Percentiles rank a stretch among this genome's conserved stretches.
These are phyloP conservation scores for Phialophora macrospora DNA, from an alignment of 2,329 filamentous ascomycete species.

Conservation along the genomic window DNA sequence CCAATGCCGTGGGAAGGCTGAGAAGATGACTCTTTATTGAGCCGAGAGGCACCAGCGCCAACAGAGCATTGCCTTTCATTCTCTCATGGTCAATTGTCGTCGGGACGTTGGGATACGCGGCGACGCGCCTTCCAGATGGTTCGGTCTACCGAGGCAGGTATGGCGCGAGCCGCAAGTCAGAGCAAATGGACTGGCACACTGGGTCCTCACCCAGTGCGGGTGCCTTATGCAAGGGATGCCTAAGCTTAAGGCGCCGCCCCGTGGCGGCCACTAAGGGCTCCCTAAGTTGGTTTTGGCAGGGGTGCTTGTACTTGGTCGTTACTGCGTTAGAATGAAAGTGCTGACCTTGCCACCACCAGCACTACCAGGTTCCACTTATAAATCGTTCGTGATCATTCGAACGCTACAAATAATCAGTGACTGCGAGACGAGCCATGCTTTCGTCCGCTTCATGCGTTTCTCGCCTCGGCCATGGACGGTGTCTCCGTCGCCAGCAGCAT, in stretches of 20 bases:
- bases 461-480: constrained; percentile 27
- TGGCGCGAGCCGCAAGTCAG: constrained; percentile 11
- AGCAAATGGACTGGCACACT: too few relatives aligned
- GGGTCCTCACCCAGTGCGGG: too few relatives aligned
- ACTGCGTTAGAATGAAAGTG: background rate
- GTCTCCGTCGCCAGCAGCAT: constrained; percentile 36
- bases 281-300: background rate
- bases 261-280: background rate
- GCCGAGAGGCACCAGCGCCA: constrained; percentile 12
- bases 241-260: background rate
- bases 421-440: constrained; percentile 6
- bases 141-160: constrained; percentile 9
- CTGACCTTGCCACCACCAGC: constrained; percentile 8
- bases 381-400: constrained; percentile 3
- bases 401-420: background rate
- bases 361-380: constrained; percentile 20
- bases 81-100: constrained; percentile 15
- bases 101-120: constrained; percentile 11
- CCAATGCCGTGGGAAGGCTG: constrained; percentile 53
- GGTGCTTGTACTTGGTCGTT: background rate
- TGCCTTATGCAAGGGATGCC: too few relatives aligned
- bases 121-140: constrained; percentile 5
- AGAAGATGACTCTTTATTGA: constrained; percentile 28
- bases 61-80: constrained; percentile 28
- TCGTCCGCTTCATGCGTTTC: constrained; percentile 8